These are phyloP conservation scores for Tricholoma bakamatsutake DNA, from an alignment of 768 basidiomycete genomes.

Conservation along the genomic window DNA sequence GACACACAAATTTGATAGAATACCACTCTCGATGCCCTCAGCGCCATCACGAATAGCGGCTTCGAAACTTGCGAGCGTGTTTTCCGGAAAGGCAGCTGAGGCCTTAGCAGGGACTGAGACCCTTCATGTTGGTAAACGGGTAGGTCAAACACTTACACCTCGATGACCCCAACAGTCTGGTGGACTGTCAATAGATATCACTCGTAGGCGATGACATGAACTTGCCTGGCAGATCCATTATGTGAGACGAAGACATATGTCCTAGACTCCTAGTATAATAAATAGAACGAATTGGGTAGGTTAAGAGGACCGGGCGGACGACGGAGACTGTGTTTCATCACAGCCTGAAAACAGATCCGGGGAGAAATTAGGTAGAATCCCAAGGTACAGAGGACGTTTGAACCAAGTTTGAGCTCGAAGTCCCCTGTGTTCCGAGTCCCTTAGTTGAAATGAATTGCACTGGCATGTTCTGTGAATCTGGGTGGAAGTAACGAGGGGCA, in stretches of 20 bases:
- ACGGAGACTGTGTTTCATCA: conserved; percentile 11
- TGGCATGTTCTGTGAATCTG: too few relatives aligned
- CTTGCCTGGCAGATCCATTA: conserved; percentile 27
- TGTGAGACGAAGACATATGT: conserved; percentile 2
- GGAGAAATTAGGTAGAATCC: not conserved
- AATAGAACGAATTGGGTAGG: not conserved
- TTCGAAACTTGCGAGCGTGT: conserved; percentile 92
- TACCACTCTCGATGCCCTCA: conserved; percentile 98
- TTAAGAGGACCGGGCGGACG: not conserved
- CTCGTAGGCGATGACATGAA: not conserved
- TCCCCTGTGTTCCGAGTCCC: too few relatives aligned
- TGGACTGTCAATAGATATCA: not conserved
- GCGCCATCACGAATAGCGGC: conserved; percentile 93
- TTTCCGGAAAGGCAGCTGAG: conserved; percentile 86
- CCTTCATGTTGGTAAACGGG: not conserved
- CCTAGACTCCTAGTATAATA: too few relatives aligned
- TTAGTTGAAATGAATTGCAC: too few relatives aligned
- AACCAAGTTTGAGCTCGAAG: too few relatives aligned
- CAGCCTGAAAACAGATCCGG: not conserved
- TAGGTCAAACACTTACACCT: conserved; percentile 31
- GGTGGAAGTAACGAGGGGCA: too few relatives aligned
- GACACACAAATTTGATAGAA: conserved; percentile 33
- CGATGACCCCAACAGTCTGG: conserved; percentile 67
- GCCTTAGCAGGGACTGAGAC: conserved; percentile 46
- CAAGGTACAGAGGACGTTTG: not conserved